phyloP scores from a whole-genome alignment of 345 rosid genomes.

The Mercurialis annua region DNA sequence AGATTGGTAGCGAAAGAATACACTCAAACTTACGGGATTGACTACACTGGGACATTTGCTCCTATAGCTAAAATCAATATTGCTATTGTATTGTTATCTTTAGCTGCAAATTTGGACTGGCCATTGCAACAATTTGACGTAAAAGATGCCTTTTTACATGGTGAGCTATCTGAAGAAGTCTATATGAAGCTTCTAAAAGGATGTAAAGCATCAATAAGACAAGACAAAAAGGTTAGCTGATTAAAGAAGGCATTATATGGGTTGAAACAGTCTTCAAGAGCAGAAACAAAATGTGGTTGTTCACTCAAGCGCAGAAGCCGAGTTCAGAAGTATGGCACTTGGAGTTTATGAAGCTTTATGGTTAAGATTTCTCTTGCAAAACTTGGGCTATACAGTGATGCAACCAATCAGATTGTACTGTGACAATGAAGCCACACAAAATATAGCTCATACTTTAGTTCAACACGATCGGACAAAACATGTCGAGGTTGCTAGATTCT shows the following conservation, averaged over 20 bases:
- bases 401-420: no score
- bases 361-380: neutral
- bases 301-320: neutral
- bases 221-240: neutral
- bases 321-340: neutral
- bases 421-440: no score
- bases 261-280: neutral
- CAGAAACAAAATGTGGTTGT: neutral
- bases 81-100: neutral
- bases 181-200: neutral
- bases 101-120: neutral
- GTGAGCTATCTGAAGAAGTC: neutral
- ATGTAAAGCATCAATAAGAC: neutral
- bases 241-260: neutral
- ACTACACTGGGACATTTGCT: neutral
- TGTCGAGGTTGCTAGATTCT: no score
- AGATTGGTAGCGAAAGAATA: neutral
- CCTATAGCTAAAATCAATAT: neutral
- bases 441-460: no score
- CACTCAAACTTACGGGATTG: neutral
- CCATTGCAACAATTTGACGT: neutral
- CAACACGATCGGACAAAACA: no score
- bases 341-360: neutral
- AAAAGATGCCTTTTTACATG: neutral
- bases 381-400: no score